Conservation (phyloP, 805 yeast genomes). For the Ogataea nakhonphanomensis region DNA sequence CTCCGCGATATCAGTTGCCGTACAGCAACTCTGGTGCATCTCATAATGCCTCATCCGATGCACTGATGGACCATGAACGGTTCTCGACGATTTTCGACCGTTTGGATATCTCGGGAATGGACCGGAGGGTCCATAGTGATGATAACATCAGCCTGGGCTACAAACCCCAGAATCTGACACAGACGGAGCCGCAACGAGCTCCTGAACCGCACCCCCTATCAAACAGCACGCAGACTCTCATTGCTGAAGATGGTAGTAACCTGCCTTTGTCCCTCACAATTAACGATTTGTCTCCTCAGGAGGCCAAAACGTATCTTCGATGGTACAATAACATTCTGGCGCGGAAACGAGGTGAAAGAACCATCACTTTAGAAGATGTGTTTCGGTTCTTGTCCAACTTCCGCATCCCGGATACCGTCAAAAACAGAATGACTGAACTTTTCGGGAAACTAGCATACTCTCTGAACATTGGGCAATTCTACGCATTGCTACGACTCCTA, state of each 20-base stretch:
- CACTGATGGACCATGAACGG: conserved; percentile 13
- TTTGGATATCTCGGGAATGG: conserved; percentile 17
- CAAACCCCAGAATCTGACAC: conserved; percentile 1
- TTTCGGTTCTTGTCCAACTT: conserved; percentile 76
- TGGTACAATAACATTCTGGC: conserved; percentile 89
- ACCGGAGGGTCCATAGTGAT: conserved; percentile 20
- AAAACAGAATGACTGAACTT: conserved; percentile 46
- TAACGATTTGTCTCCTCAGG: conserved; percentile 70
- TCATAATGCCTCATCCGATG: conserved; percentile 3
- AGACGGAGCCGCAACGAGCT: background rate
- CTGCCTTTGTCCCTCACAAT: conserved; percentile 65
- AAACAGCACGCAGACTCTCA: conserved; percentile 28
- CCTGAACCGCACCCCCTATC: conserved; percentile 16
- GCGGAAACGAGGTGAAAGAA: conserved; percentile 55
- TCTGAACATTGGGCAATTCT: conserved; percentile 86
- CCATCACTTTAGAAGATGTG: conserved; percentile 74
- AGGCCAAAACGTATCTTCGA: conserved; percentile 78
- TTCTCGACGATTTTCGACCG: conserved; percentile 23
- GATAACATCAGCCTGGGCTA: conserved; percentile 19
- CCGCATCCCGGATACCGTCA: conserved; percentile 50
- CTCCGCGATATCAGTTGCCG: conserved; percentile 2
- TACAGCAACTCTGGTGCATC: background rate
- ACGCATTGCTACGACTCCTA: conserved; percentile 76
- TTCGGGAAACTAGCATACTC: conserved; percentile 55
- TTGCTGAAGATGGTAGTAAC: conserved; percentile 34